Conservation (phyloP, 2,329 filamentous ascomycete species). For the Curvularia verruculosa region DNA sequence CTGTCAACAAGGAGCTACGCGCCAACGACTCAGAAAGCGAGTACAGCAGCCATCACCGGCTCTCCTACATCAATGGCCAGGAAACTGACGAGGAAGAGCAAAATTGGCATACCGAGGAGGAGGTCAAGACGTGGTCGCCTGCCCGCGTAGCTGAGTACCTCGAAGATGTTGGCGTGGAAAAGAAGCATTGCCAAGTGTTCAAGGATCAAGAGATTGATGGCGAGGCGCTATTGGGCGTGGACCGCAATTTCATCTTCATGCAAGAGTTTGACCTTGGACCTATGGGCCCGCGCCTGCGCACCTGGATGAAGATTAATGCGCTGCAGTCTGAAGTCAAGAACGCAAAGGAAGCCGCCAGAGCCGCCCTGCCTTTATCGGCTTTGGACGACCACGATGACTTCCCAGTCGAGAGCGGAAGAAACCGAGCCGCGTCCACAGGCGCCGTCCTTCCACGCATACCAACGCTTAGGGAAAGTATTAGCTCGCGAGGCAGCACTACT, state of each 20-base stretch:
- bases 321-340: constrained; percentile 84
- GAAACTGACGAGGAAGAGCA: constrained; percentile 95
- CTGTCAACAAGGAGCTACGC: constrained; percentile 59
- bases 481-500: constrained; percentile 31
- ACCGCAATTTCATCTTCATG: constrained; percentile 92
- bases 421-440: constrained; percentile 54
- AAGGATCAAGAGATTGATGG: constrained; percentile 94
- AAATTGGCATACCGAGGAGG: constrained; percentile 67
- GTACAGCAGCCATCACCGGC: constrained; percentile 80
- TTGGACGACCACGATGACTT: constrained; percentile 28
- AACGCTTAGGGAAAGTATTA: constrained; percentile 43
- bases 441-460: constrained; percentile 49
- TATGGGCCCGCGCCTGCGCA: constrained; percentile 86
- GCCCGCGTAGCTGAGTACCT: constrained; percentile 87
- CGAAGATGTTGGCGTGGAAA: constrained; percentile 82
- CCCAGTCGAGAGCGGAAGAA: constrained; percentile 52
- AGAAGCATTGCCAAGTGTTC: constrained; percentile 91
- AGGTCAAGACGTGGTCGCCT: constrained; percentile 81
- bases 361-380: constrained; percentile 46
- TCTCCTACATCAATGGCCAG: constrained; percentile 91
- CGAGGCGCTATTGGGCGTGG: constrained; percentile 91
- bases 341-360: constrained; percentile 51
- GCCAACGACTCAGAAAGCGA: constrained; percentile 83
- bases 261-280: constrained; percentile 94
- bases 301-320: constrained; percentile 94